Evolutionary conservation across 1,139 yeast species (phyloP).

Genomic region (Geotrichum fermentans): DNA sequence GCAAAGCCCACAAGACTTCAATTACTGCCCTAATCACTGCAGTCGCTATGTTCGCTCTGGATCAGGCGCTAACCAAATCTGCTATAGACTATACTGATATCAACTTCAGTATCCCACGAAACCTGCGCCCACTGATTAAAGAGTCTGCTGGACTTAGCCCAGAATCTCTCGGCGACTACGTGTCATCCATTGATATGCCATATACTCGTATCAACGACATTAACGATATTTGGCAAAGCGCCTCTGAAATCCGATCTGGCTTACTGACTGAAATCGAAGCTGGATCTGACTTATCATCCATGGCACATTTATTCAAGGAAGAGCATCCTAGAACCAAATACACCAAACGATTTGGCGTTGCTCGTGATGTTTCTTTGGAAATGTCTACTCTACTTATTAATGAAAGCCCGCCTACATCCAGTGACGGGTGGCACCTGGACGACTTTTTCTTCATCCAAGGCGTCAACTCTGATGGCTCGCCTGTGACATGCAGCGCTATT

Average conservation of each 20-base stretch:
- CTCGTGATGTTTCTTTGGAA: constrained; percentile 11
- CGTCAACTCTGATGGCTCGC: constrained; percentile 13
- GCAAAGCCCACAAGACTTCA: constrained; percentile 4
- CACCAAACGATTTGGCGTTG: constrained; percentile 5
- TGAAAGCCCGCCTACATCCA: not conserved
- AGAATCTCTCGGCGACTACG: not conserved
- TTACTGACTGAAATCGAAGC: not conserved
- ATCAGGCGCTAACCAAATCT: not conserved
- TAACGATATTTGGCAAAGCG: not conserved
- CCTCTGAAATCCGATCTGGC: not conserved
- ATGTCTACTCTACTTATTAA: constrained; percentile 7
- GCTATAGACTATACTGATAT: not conserved
- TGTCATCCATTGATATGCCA: not conserved
- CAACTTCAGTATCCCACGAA: constrained; percentile 1
- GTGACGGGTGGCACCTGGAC: not conserved
- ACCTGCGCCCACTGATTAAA: constrained; percentile 9
- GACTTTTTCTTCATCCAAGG: constrained; percentile 14
- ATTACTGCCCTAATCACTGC: constrained; percentile 4
- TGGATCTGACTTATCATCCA: not conserved
- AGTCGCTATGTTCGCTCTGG: not conserved
- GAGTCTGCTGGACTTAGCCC: not conserved
- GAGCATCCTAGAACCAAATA: not conserved
- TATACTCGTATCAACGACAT: not conserved
- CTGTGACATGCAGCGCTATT: constrained; percentile 11
- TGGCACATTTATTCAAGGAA: not conserved